Percentiles rank a stretch among this genome's conserved stretches.
phyloP scores from a whole-genome alignment of 345 rosid genomes.

The Gossypium australe region DNA sequence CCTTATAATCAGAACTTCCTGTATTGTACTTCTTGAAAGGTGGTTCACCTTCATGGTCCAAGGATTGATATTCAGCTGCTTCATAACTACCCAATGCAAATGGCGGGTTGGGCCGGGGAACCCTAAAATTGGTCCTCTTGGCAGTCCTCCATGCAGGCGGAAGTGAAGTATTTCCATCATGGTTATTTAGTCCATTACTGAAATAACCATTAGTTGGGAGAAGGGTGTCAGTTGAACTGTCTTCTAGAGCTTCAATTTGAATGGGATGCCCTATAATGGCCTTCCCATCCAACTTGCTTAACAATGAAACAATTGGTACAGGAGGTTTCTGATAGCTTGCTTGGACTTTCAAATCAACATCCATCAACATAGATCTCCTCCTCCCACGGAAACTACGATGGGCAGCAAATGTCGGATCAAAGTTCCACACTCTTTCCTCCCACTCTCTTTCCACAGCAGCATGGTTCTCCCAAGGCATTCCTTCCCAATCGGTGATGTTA shows the following conservation, averaged over 20 bases:
- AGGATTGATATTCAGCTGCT: slow-evolving; percentile 29
- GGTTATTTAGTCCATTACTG: slow-evolving; percentile 41
- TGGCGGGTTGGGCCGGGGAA: slow-evolving; percentile 56
- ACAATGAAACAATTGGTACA: slow-evolving; percentile 79
- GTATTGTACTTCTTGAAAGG: slow-evolving; percentile 26
- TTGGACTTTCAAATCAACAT: slow-evolving; percentile 89
- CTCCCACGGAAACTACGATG: slow-evolving; percentile 41
- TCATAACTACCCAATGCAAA: slow-evolving; percentile 40
- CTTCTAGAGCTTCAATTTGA: slow-evolving; percentile 64
- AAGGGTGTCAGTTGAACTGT: slow-evolving; percentile 58
- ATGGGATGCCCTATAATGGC: slow-evolving; percentile 92
- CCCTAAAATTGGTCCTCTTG: slow-evolving; percentile 74
- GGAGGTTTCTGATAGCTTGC: slow-evolving; percentile 65
- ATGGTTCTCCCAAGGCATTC: slow-evolving; percentile 46
- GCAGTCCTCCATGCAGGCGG: slow-evolving; percentile 90
- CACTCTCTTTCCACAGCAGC: slow-evolving; percentile 32
- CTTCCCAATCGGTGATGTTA: slow-evolving; percentile 50
- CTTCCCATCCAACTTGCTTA: slow-evolving; percentile 73
- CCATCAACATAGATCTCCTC: slow-evolving; percentile 45
- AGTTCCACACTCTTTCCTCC: slow-evolving; percentile 34
- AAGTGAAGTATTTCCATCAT: slow-evolving; percentile 42
- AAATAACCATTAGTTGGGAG: slow-evolving; percentile 35
- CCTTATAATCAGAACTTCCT: slow-evolving; percentile 39
- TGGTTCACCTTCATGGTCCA: slow-evolving; percentile 36
- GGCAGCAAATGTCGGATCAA: slow-evolving; percentile 34